Base-by-base conservation (phyloP, 148 eudicot species). In the Silene uniflora region DNA sequence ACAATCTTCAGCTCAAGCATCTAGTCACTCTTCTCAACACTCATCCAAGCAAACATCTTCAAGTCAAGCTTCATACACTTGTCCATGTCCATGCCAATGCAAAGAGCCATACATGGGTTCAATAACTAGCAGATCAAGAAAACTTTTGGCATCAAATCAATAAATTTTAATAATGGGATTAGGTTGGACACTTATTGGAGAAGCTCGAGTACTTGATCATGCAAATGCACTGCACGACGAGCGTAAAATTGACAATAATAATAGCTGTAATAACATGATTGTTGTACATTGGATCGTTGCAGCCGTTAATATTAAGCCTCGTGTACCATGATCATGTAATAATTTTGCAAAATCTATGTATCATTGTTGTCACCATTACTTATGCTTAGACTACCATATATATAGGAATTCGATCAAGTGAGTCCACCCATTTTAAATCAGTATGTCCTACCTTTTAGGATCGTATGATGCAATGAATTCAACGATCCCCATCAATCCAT, bases 31-130 rank as follows among this genome's bases (percentile, higher is more conserved):
- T 70, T 47, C 59, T 6, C 73, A 70, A 0, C 24, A 49, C 4
- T 47, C 32, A 19, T 32, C 35, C 1, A 19, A 32, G 12, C 29
- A 61, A 61, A 39, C 7, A 9, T 32, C 56, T 39, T 46, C 72
- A 47, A 47, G 59, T 12, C 73, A 52, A 70, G 21, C 61, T 70
- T 52, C 73, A 0, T 71, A 71, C 59, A 54, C 39, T 24, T 71
- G 73, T 18, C 61, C 73, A 17, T 71, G 73, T 9, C 73, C 73
- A 24, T 71, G 73, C 44, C 61, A 71, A 16, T 71, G 73, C 46
- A 52, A 71, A 52, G 62, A 52, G 55, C 61, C 62, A 16, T 16
- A 19, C 39, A 71, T 52, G 8, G 19, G 44, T 0, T 27, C 54
- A 4, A 17, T 6, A 3, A 16, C 17, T 17, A 39, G 62, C 10